Evolutionary conservation across 805 yeast genomes (phyloP).

Genomic region (Pichia cephalocereana): DNA sequence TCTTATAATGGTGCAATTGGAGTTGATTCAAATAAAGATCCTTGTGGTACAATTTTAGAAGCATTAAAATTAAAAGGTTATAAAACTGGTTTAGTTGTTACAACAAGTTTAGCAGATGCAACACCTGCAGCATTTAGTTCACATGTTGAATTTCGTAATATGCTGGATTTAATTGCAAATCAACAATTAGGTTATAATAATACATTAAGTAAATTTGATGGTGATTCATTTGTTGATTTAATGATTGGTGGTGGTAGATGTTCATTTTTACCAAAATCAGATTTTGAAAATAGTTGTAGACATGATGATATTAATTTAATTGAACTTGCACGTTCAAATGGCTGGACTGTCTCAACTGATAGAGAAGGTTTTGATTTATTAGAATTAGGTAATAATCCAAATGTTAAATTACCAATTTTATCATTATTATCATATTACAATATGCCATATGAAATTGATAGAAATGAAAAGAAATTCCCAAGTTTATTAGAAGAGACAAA

Average conservation of each 20-base stretch:
- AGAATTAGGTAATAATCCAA: constrained; percentile 40
- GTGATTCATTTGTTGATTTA: constrained; percentile 46
- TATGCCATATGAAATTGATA: constrained; percentile 79
- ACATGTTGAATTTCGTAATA: constrained; percentile 66
- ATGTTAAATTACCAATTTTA: constrained; percentile 65
- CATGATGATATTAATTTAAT: constrained; percentile 61
- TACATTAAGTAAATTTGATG: constrained; percentile 52
- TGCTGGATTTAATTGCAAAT: constrained; percentile 79
- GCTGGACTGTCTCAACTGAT: constrained; percentile 58
- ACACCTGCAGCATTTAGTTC: constrained; percentile 88
- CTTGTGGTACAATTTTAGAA: constrained; percentile 85
- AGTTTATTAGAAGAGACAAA: constrained; percentile 70
- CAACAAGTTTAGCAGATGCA: constrained; percentile 89
- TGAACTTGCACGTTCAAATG: constrained; percentile 47
- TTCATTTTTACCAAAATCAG: constrained; percentile 52
- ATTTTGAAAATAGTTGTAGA: constrained; percentile 53
- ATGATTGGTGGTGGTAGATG: constrained; percentile 90
- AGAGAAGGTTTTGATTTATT: constrained; percentile 50
- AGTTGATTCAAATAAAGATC: constrained; percentile 56
- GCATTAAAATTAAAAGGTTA: constrained; percentile 78
- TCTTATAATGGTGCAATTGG: constrained; percentile 88
- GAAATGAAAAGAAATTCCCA: constrained; percentile 54
- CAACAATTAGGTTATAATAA: constrained; percentile 74
- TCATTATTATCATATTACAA: constrained; percentile 69
- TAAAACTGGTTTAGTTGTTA: constrained; percentile 83